A percentile compares a stretch with the other conserved stretches of the same genome.
Evolutionary conservation across 75 land plant species (phyloP).

Genomic region (Larix kaempferi): DNA sequence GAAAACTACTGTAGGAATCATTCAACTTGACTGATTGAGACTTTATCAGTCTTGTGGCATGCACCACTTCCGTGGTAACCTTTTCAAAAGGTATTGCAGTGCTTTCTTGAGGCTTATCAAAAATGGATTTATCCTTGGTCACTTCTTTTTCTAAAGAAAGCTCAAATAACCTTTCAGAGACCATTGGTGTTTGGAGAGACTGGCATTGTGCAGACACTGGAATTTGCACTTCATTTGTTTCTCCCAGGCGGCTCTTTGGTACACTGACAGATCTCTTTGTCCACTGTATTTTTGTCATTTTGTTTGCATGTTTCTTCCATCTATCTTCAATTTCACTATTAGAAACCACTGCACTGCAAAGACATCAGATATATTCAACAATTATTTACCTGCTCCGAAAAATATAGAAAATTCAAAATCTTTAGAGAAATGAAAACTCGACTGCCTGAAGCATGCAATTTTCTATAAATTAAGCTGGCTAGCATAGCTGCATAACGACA

Average conservation of each 20-base stretch:
- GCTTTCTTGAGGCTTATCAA: not conserved
- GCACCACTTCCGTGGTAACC: not conserved
- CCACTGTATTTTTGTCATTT: not conserved
- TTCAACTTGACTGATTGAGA: conserved; percentile 3
- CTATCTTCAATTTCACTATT: not conserved
- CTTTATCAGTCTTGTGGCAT: not conserved
- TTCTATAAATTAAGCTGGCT: not conserved
- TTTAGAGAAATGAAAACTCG: not conserved
- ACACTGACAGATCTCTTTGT: conserved; percentile 3
- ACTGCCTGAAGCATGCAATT: not conserved
- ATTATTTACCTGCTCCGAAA: not conserved
- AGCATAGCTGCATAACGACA: not conserved
- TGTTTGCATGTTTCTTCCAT: not conserved
- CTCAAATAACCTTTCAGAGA: not conserved
- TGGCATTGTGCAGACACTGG: not conserved
- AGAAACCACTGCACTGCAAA: conserved; percentile 7
- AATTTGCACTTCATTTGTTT: not conserved
- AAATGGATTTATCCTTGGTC: conserved; percentile 2
- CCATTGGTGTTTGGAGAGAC: not conserved
- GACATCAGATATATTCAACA: not conserved
- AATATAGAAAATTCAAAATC: not conserved
- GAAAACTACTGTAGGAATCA: not conserved
- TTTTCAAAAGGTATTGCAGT: not conserved
- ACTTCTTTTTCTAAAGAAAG: not conserved
- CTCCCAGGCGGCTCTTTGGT: not conserved